phyloP scores from a whole-genome alignment of 768 basidiomycete genomes.

The Rhizopogon rudus region DNA sequence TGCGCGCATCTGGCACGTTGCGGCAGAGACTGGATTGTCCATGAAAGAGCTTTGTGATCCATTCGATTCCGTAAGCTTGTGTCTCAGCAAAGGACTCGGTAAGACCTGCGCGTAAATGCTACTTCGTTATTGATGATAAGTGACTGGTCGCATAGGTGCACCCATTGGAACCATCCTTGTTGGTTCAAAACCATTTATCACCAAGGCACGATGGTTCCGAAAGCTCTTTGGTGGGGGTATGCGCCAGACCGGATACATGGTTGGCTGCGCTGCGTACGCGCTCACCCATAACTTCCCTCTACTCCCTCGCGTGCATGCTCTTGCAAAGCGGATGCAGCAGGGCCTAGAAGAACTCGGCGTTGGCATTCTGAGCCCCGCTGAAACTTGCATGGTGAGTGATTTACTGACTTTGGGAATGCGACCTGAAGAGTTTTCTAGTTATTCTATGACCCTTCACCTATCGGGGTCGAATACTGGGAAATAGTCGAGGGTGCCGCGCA shows the following conservation, averaged over 20 bases:
- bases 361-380: slow-evolving; percentile 63
- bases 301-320: slow-evolving; percentile 62
- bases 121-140: not conserved
- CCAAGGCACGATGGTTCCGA: slow-evolving; percentile 71
- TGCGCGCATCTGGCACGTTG: slow-evolving; percentile 96
- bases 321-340: slow-evolving; percentile 58
- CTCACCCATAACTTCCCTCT: slow-evolving; percentile 74
- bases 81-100: slow-evolving; percentile 95
- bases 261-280: slow-evolving; percentile 77
- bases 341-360: slow-evolving; percentile 70
- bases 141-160: slow-evolving; percentile 40
- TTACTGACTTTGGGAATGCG: too few species aligned
- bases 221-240: slow-evolving; percentile 92
- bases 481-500: slow-evolving; percentile 54
- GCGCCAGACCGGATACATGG: slow-evolving; percentile 80
- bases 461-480: slow-evolving; percentile 62
- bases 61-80: slow-evolving; percentile 86
- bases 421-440: slow-evolving; percentile 37
- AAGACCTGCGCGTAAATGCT: slow-evolving; percentile 9
- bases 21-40: slow-evolving; percentile 61
- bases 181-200: slow-evolving; percentile 72
- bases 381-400: slow-evolving; percentile 77
- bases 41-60: slow-evolving; percentile 79
- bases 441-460: slow-evolving; percentile 66
- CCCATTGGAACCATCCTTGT: slow-evolving; percentile 77